Conservation (phyloP, 1,284 basidiomycete species). For the Cerioporus squamosus region DNA sequence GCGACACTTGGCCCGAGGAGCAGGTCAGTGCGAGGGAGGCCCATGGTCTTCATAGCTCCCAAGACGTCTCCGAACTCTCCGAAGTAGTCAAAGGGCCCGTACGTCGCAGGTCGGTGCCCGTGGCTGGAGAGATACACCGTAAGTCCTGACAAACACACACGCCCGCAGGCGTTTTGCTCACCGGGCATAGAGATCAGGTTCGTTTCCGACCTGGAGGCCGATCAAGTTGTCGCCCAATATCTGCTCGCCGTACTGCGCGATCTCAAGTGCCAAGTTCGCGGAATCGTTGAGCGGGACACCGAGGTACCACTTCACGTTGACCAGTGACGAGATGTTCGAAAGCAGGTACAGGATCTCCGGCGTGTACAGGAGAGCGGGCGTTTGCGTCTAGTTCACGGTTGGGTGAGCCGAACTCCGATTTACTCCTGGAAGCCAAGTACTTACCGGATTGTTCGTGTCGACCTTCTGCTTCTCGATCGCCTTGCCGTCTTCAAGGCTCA, state of each 20-base stretch:
- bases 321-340: constrained; percentile 56
- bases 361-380: constrained; percentile 62
- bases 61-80: constrained; percentile 48
- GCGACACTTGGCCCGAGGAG: constrained; percentile 68
- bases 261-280: constrained; percentile 46
- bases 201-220: constrained; percentile 56
- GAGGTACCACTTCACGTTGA: constrained; percentile 64
- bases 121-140: constrained; percentile 22
- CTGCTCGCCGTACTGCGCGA: constrained; percentile 47
- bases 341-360: constrained; percentile 61
- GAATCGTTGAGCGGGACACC: constrained; percentile 57
- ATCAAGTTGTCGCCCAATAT: constrained; percentile 48
- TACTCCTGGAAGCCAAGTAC: too few species aligned
- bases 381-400: constrained; percentile 43
- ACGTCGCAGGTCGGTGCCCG: constrained; percentile 36
- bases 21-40: constrained; percentile 47
- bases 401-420: too few species aligned
- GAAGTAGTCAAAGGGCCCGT: constrained; percentile 51
- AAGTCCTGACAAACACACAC: background rate
- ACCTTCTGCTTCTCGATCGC: constrained; percentile 20
- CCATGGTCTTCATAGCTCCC: constrained; percentile 45
- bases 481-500: constrained; percentile 22
- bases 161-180: constrained; percentile 12
- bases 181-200: constrained; percentile 56
- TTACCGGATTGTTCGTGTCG: constrained; percentile 20